Evolutionary conservation across 768 basidiomycete genomes (phyloP).

Genomic region (Cubamyces lactineus): DNA sequence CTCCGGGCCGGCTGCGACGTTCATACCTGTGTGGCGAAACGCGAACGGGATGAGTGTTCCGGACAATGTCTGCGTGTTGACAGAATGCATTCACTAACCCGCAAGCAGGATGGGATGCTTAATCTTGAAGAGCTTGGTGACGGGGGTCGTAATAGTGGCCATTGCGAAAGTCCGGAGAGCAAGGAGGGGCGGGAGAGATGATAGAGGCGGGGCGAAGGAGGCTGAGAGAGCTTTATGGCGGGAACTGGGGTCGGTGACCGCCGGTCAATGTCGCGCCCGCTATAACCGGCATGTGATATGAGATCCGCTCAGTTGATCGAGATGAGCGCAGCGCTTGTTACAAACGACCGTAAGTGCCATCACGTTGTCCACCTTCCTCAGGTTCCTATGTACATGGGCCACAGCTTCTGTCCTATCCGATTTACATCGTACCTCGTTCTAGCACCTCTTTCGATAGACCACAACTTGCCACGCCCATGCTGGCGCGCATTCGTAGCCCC

Average conservation of each 20-base stretch:
- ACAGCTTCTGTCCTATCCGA: no score
- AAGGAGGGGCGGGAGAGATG: neutral
- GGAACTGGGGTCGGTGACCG: slow-evolving; percentile 1
- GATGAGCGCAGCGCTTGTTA: neutral
- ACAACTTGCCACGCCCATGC: no score
- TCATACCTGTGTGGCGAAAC: slow-evolving; percentile 52
- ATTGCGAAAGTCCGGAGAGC: slow-evolving; percentile 38
- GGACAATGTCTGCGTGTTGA: neutral
- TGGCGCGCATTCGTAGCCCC: no score
- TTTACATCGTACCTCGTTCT: no score
- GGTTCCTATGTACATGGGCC: no score
- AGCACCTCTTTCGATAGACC: no score
- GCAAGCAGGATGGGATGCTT: slow-evolving; percentile 88
- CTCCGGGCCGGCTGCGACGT: slow-evolving; percentile 74
- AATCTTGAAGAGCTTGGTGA: slow-evolving; percentile 87
- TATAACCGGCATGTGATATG: slow-evolving; percentile 11
- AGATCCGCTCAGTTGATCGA: neutral
- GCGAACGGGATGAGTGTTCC: neutral
- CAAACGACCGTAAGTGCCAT: no score
- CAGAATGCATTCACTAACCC: slow-evolving; percentile 42
- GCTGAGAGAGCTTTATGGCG: slow-evolving; percentile 4
- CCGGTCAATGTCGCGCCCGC: neutral
- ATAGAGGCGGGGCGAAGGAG: neutral
- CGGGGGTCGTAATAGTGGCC: slow-evolving; percentile 76
- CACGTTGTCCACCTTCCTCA: no score